Percentiles rank a stretch among this genome's conserved stretches.
Conservation (phyloP, 495 filamentous ascomycete genomes). For the Evansstolkia leycettana region DNA sequence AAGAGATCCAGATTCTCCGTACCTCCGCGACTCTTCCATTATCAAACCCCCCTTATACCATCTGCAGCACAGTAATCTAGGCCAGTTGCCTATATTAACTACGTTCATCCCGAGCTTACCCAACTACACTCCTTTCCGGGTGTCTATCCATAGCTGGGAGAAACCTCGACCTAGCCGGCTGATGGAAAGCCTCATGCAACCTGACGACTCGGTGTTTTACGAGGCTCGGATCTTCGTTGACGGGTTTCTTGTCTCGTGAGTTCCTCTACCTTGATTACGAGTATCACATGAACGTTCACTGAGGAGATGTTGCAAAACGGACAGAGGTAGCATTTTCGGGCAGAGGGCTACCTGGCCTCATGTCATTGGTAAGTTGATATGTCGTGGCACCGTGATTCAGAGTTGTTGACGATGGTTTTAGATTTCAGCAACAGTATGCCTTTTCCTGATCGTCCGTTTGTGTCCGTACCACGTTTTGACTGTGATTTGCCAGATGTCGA, state of each 20-base stretch:
- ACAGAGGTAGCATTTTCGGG: slow-evolving; percentile 42
- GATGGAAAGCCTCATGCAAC: slow-evolving; percentile 46
- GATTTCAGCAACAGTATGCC: slow-evolving; percentile 15
- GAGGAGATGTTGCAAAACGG: background rate
- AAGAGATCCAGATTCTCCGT: slow-evolving; percentile 18
- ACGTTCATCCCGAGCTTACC: slow-evolving; percentile 63
- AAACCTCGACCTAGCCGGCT: slow-evolving; percentile 49
- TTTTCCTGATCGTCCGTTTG: slow-evolving; percentile 1
- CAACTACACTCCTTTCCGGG: slow-evolving; percentile 48
- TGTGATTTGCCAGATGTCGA: slow-evolving; percentile 50
- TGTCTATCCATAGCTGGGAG: slow-evolving; percentile 79
- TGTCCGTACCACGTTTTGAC: slow-evolving; percentile 1
- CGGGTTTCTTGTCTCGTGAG: slow-evolving; percentile 53
- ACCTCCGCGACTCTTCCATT: slow-evolving; percentile 20
- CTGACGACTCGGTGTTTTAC: slow-evolving; percentile 48
- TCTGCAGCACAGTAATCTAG: slow-evolving; percentile 18
- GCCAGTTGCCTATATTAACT: slow-evolving; percentile 55
- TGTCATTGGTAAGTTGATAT: slow-evolving; percentile 36
- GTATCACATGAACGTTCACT: background rate
- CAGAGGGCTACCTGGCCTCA: slow-evolving; percentile 49
- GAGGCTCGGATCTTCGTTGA: slow-evolving; percentile 63
- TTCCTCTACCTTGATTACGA: slow-evolving; percentile 1
- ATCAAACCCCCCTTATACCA: slow-evolving; percentile 14
- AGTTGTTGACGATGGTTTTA: slow-evolving; percentile 1
- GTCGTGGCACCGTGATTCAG: too few relatives aligned